Base-by-base conservation (phyloP, 2,329 filamentous ascomycete genomes). In the Exophiala oligosperma region DNA sequence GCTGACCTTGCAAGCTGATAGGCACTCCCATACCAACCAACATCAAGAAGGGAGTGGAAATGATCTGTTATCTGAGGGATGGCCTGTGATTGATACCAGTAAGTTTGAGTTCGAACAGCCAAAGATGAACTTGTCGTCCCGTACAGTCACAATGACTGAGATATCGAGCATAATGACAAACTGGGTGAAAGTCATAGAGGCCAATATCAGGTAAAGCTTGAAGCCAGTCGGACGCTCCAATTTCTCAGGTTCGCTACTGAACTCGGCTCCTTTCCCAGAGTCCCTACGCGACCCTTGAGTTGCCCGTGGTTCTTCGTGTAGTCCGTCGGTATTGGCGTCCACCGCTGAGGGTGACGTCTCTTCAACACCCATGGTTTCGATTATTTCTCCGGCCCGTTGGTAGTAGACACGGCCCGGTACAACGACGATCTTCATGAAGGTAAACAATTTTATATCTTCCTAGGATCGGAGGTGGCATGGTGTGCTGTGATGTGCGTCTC, bases 111-210 rank as follows among this genome's bases (percentile, higher is more conserved):
- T 11, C 2, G 2, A 2, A 9, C 11, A 35, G 32, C 32, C 32
- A 35, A 28, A 28, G 44, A 7, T 4, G 23, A 7, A 21, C 21
- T 8, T 6, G 59, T 28, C 28, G 47, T 32, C 24, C 12, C 24
- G 7, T 59, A 73, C 81, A 3, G 82, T 84, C 5, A 76, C 72
- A 52, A 84, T 73, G 49, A 84, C 82, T 0, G 81, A 80, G 38
- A 74, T 77, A 57, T 84, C 82, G 2, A 84, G 62, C 60, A 83
- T 62, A 69, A 80, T 75, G 17, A 81, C 62, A 59, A 82, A 82
- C 9, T 73, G 72, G 6, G 73, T 74, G 3, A 78, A 60, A 0
- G 76, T 78, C 14, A 81, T 66, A 1, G 69, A 69, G 3, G 59
- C 57, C 26, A 76, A 65, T 17, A 72, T 64, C 50, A 65, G 59